Evolutionary conservation across 2,329 filamentous ascomycete species (phyloP).

Genomic region (Daldinia eschscholtzii): DNA sequence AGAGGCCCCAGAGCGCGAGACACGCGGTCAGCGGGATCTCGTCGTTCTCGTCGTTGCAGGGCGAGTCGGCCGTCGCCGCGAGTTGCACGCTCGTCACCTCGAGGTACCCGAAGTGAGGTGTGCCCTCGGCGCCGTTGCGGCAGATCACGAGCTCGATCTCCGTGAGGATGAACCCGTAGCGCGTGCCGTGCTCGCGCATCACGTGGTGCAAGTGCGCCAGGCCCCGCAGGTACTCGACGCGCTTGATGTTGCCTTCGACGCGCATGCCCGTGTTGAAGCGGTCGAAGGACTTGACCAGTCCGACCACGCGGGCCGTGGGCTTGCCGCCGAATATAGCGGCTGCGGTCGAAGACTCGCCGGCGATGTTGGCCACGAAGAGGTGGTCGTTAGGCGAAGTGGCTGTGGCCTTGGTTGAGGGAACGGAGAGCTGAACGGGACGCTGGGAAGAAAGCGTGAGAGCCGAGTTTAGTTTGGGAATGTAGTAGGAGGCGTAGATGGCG

Average conservation of each 20-base stretch:
- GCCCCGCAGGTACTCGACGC: constrained; percentile 89
- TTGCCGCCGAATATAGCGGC: constrained; percentile 64
- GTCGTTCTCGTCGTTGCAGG: constrained; percentile 54
- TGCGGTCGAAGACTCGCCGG: constrained; percentile 68
- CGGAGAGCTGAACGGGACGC: constrained; percentile 68
- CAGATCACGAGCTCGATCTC: constrained; percentile 95
- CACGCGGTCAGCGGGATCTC: constrained; percentile 73
- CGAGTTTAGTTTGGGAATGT: constrained; percentile 88
- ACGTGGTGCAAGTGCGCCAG: constrained; percentile 87
- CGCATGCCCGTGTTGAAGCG: constrained; percentile 97
- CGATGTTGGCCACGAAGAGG: constrained; percentile 74
- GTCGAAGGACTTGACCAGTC: constrained; percentile 91
- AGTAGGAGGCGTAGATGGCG: constrained; percentile 80
- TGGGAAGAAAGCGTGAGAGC: constrained; percentile 82
- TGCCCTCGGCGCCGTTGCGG: constrained; percentile 77
- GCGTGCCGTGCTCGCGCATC: constrained; percentile 93
- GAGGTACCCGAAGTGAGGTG: constrained; percentile 89
- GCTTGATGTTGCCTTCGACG: constrained; percentile 83
- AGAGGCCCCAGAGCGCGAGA: constrained; percentile 82
- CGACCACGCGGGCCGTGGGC: constrained; percentile 61
- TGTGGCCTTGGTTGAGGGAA: constrained; percentile 55
- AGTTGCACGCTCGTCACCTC: constrained; percentile 77
- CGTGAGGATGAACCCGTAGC: constrained; percentile 96
- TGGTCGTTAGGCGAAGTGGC: constrained; percentile 61
- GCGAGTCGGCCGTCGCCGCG: constrained; percentile 58